Conservation (phyloP, 345 rosid species). For the Garcia nutans region DNA sequence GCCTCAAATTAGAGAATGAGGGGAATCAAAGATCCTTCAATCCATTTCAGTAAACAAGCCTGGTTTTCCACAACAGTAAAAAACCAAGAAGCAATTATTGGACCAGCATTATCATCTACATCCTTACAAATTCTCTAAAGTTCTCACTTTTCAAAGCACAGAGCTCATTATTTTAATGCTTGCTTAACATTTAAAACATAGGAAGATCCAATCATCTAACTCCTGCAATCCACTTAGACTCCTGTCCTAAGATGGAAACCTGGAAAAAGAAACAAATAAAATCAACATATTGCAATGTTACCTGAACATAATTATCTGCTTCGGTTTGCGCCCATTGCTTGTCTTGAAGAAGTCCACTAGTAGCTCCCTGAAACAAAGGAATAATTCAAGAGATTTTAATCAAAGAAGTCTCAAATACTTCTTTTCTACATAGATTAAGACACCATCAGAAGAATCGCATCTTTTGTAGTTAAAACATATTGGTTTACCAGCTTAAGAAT, state of each 20-base stretch:
- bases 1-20: background rate
- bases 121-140: background rate
- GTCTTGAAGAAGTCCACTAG: slow-evolving; percentile 63
- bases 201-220: background rate
- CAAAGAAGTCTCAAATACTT: background rate
- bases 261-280: background rate
- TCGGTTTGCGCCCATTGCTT: slow-evolving; percentile 55
- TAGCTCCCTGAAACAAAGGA: slow-evolving; percentile 52
- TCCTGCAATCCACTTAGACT: background rate
- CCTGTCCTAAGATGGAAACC: background rate
- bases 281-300: slow-evolving; percentile 19
- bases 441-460: background rate
- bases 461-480: background rate
- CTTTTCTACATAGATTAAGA: background rate
- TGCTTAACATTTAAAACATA: background rate
- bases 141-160: background rate
- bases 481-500: background rate
- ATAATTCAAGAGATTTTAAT: slow-evolving; percentile 4
- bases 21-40: background rate
- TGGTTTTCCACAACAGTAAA: background rate
- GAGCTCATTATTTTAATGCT: background rate
- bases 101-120: background rate
- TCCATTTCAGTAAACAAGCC: background rate
- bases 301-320: slow-evolving; percentile 85
- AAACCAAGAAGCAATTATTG: background rate